Base-by-base conservation (phyloP, 1,284 basidiomycete genomes). In the Apiotrichum montevideense region DNA sequence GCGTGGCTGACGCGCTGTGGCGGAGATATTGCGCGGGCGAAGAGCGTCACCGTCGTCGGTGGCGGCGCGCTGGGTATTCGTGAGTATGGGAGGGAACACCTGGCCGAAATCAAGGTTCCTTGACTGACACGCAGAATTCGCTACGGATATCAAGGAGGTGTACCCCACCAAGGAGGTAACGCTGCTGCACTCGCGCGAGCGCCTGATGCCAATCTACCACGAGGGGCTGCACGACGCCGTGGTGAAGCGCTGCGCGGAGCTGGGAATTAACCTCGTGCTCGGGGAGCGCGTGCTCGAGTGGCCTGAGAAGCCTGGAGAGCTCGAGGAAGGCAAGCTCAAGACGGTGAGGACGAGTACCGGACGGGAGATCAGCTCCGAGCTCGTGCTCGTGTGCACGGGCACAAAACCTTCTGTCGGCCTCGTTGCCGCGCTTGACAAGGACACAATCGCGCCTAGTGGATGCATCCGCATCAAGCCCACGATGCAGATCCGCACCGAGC, bases 341-440 rank as follows among this genome's bases (percentile, higher is more conserved):
- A 64, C 80, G 39, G 80, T 85, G 8, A 77, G 79, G 14, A 87
- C 85, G 0, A 65, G 80, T 33, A 81, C 79, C 42, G 86, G 86
- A 0, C 74, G 80, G n/a, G 81, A 83, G 62, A 79, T 87, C 50
- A 76, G 79, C 41, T 83, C 83, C 1, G 85, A 87, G 64, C 70
- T 87, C 4, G 75, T 88, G 85, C 79, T 89, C 11, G 77, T 87
- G 1, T 89, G 87, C 69, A 89, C 87, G 0, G 87, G 87, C 11
- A 87, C 88, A 72, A 79, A 76, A 43, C 86, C 87, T 11, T 87
- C 88, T 68, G 85, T 85, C 0, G 76, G 73, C 1, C 69, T 89
- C 39, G 74, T 90, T n/a, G 74, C 69, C 34, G 29, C 35, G 8
- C 9, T 60, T 9, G 42, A 56, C 50, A 6, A 14, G 9, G 32